Base-by-base conservation (phyloP, 768 basidiomycete genomes). In the Leccinum arenicola region DNA sequence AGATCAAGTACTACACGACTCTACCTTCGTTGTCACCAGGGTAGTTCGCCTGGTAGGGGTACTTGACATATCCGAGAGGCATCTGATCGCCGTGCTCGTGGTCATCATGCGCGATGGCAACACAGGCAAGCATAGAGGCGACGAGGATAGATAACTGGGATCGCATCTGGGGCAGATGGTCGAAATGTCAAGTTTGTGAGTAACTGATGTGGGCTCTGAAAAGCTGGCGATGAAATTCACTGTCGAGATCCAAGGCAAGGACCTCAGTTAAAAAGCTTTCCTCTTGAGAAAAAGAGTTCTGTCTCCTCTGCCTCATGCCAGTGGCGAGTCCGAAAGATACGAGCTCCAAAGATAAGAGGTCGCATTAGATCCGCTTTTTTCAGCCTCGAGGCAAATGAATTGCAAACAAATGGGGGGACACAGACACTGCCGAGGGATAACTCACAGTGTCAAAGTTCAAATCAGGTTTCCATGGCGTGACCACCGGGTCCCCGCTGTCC, bases 21-120 rank as follows among this genome's bases (percentile, higher is more conserved):
- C 12, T 54, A 85, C 87, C 86, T 74, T 87, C 83, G 51, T 84
- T 78, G 61, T 83, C 82, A 45, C 75, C 76, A 14, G 82, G 84
- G 36, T 70, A 88, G 27, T 68, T 56, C 2, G 84, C 83, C 65
- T 88, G 82, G 68, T 79, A 82, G 11, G 88, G 89, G 64, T 80
- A 89, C 51, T 81, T 83, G 62, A 86, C 79, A 66, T 88, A 89
- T 62, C 81, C 86, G 47, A 88, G 69, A 47, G 88, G 87, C 64
- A 86, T 76, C 68, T 90, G 88, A 17, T 79, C 74, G 21, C 73
- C 72, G 49, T 83, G 77, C 54, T 72, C 70, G 66, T 82, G 75
- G 49, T 72, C 71, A 35, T 76, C 70, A 58, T 80, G 77, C 7
- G 67, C 77, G 53, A 70, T 65, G 25, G 67, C 74, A 38, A 68